Base-by-base conservation (phyloP, 106 monocot species). In the Dendrobium chrysotoxum region DNA sequence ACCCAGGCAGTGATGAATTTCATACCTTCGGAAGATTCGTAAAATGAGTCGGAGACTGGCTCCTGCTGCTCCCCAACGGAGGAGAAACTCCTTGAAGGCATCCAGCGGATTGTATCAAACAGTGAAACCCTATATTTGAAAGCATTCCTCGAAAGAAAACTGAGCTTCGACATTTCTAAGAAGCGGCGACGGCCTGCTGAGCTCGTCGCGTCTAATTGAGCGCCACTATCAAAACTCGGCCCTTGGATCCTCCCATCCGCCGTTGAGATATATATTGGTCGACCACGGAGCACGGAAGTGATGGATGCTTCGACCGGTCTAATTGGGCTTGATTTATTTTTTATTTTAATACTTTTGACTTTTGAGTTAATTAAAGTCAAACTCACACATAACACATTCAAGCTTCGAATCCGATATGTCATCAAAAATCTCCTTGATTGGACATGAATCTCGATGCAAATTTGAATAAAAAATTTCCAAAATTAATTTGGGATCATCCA, bases 81-180 rank as follows among this genome's bases (percentile, higher is more conserved):
- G 23, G 84, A 85, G 84, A 88, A 54, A 28, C 64, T 78, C 76
- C 82, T 57, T 44, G 30, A 25, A 16, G 89, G 71, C 35, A 65
- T 42, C 40, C 68, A 44, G 7, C n/a, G 70, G 38, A 79, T 54
- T n/a, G 89, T 45, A 84, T 53, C n/a, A 45, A 39, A 42, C 7
- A 68, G 15, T 25, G 79, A 79, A 78, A 42, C 47, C 71, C 72
- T 82, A 53, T 38, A 77, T 82, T 65, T 79, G 38, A 89, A 77
- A 26, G 58, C 86, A 23, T 65, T 86, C 44, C 79, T 82, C 4
- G 41, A 45, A 8, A 89, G n/a, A 11, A 81, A 23, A 25, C 81
- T 68, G 6, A 86, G 54, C 86, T 77, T 86, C 76, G 82, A 79
- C 83, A 86, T 86, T 77, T 82, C 47, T 12, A 47, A 28, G 4